Evolutionary conservation across 2,329 filamentous ascomycete species (phyloP).

Genomic region (Penicillium capsulatum): DNA sequence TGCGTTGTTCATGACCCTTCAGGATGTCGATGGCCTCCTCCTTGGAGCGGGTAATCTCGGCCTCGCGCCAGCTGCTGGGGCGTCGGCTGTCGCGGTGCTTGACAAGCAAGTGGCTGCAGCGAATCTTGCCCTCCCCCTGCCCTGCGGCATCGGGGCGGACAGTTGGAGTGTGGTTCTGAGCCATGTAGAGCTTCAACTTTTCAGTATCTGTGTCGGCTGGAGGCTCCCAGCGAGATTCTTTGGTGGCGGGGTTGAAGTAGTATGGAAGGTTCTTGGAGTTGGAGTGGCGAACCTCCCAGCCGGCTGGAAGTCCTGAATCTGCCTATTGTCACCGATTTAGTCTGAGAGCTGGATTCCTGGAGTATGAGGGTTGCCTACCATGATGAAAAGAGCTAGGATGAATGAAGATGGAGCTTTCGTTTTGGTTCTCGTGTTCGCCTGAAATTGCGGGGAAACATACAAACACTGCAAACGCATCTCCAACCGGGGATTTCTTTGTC

Average conservation of each 20-base stretch:
- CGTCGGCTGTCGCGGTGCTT: slow-evolving; percentile 88
- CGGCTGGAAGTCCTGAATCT: slow-evolving; percentile 74
- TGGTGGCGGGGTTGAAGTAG: slow-evolving; percentile 88
- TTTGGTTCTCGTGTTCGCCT: too few species aligned
- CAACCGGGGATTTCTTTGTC: too few species aligned
- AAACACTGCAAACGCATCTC: slow-evolving; percentile 22
- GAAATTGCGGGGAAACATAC: slow-evolving; percentile 33
- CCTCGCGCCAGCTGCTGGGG: slow-evolving; percentile 89
- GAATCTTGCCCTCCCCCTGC: slow-evolving; percentile 74
- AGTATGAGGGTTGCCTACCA: not conserved
- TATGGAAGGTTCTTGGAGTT: slow-evolving; percentile 98
- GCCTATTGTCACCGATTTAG: slow-evolving; percentile 42
- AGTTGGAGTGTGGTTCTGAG: slow-evolving; percentile 65
- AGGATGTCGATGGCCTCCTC: slow-evolving; percentile 81
- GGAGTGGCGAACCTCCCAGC: slow-evolving; percentile 95
- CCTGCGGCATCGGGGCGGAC: slow-evolving; percentile 28
- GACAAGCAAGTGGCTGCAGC: slow-evolving; percentile 84
- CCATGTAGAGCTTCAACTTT: slow-evolving; percentile 92
- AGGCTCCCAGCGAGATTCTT: slow-evolving; percentile 93
- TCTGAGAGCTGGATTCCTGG: not conserved
- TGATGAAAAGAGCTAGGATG: not conserved
- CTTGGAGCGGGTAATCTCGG: slow-evolving; percentile 80
- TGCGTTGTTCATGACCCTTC: slow-evolving; percentile 67
- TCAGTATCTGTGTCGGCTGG: slow-evolving; percentile 83
- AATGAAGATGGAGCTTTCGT: not conserved